These are phyloP conservation scores for Aspergillus heteromorphus DNA, from an alignment of 495 filamentous ascomycete species.

Conservation along the genomic window DNA sequence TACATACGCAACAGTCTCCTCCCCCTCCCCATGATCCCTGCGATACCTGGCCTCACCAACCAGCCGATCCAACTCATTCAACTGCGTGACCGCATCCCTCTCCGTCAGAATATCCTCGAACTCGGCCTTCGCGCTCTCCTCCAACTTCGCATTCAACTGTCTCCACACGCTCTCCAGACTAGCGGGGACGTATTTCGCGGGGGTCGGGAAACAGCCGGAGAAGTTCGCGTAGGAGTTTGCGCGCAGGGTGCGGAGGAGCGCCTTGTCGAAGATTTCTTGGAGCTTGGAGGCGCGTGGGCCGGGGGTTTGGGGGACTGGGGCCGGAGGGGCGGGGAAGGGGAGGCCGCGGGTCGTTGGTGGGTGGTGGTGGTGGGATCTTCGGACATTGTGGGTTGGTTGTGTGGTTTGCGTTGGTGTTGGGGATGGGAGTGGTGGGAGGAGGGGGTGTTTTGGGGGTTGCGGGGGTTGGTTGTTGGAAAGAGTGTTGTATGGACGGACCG, in stretches of 20 bases:
- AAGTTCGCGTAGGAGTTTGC: constrained; percentile 77
- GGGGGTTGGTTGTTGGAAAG: neutral
- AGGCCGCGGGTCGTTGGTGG: constrained; percentile 15
- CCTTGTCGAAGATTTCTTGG: constrained; percentile 61
- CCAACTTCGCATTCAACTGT: constrained; percentile 63
- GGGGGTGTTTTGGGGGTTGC: neutral
- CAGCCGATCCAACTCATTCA: constrained; percentile 80
- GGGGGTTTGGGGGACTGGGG: constrained; percentile 56
- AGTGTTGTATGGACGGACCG: neutral
- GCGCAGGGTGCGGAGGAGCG: constrained; percentile 63
- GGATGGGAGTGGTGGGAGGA: neutral
- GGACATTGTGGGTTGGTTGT: constrained; percentile 1
- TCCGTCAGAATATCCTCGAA: constrained; percentile 72
- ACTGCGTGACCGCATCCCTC: constrained; percentile 61
- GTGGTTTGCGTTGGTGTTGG: neutral
- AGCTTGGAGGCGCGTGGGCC: constrained; percentile 72
- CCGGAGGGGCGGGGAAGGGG: constrained; percentile 51
- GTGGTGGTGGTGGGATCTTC: constrained; percentile 5
- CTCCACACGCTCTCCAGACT: constrained; percentile 62
- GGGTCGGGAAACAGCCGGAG: constrained; percentile 80
- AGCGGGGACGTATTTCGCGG: constrained; percentile 63
- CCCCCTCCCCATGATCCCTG: constrained; percentile 36
- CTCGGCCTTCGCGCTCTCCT: constrained; percentile 56
- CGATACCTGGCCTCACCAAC: constrained; percentile 63
- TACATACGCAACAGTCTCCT: constrained; percentile 35